Percentiles rank a stretch among this genome's conserved stretches.
Conservation (phyloP, 441 rosid genomes). For the Biscutella laevigata region DNA sequence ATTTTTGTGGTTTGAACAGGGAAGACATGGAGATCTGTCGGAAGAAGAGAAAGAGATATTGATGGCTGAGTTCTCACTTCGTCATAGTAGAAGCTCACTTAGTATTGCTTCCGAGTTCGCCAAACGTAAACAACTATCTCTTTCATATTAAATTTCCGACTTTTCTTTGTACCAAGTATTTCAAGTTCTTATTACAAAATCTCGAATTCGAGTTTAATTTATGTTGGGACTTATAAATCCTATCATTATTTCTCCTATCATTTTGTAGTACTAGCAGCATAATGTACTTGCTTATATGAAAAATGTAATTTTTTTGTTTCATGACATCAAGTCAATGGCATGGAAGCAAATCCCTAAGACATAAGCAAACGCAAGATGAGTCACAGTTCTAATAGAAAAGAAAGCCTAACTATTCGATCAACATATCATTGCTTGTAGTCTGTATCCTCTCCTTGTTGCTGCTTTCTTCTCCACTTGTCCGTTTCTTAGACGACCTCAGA, state of each 20-base stretch:
- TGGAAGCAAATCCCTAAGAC: not conserved
- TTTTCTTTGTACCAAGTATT: too few relatives aligned
- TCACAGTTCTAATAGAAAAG: not conserved
- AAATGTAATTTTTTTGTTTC: not conserved
- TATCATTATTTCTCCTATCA: too few relatives aligned
- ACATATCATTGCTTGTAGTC: conserved; percentile 66
- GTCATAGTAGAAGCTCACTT: conserved; percentile 61
- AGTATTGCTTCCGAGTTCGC: conserved; percentile 62
- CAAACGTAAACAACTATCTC: conserved; percentile 32
- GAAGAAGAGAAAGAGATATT: conserved; percentile 61
- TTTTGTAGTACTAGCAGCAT: too few relatives aligned
- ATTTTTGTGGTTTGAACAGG: conserved; percentile 34
- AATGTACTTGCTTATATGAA: not conserved
- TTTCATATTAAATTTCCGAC: too few relatives aligned
- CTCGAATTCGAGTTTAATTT: too few relatives aligned
- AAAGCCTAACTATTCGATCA: conserved; percentile 50
- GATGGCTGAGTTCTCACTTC: conserved; percentile 78
- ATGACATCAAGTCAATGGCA: conserved; percentile 7
- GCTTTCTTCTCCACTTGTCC: conserved; percentile 42
- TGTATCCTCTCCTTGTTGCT: conserved; percentile 60
- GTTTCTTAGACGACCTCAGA: conserved; percentile 52
- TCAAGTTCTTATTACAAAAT: too few relatives aligned
- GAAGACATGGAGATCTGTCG: conserved; percentile 70
- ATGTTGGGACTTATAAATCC: too few relatives aligned
- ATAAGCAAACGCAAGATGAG: not conserved